phyloP scores from a whole-genome alignment of 805 yeast species.

The Ogataea zsoltii region DNA sequence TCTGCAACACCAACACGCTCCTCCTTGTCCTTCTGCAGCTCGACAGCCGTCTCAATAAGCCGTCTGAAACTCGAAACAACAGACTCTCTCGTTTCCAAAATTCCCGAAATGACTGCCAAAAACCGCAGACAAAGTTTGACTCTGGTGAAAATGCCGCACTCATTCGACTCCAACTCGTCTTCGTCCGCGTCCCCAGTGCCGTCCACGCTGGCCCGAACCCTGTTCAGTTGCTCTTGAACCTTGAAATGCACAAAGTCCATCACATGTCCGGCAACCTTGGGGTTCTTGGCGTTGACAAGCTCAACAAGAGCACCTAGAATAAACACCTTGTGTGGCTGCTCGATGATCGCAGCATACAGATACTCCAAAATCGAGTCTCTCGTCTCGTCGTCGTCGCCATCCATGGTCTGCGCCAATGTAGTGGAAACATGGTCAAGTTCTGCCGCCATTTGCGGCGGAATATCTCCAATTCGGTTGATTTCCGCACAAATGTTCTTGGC shows the following conservation, averaged over 20 bases:
- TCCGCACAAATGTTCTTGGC: constrained; percentile 51
- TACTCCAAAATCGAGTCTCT: constrained; percentile 61
- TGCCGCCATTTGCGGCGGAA: constrained; percentile 35
- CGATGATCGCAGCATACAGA: constrained; percentile 66
- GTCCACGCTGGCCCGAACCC: constrained; percentile 16
- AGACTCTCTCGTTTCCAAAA: constrained; percentile 49
- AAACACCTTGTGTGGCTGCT: constrained; percentile 89
- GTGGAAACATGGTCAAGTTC: constrained; percentile 66
- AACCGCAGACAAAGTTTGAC: constrained; percentile 72
- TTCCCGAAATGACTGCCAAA: constrained; percentile 63
- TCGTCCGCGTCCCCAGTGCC: constrained; percentile 14
- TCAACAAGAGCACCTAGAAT: constrained; percentile 68
- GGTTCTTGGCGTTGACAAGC: constrained; percentile 62
- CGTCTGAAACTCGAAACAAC: constrained; percentile 47
- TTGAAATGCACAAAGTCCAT: constrained; percentile 68
- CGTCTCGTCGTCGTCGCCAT: constrained; percentile 59
- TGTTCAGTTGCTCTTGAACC: constrained; percentile 55
- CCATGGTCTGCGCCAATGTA: constrained; percentile 66
- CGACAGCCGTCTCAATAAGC: constrained; percentile 56
- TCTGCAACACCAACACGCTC: constrained; percentile 63
- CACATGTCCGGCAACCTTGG: constrained; percentile 65
- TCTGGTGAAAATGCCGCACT: constrained; percentile 65
- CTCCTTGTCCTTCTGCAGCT: constrained; percentile 45
- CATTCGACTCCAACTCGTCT: constrained; percentile 28
- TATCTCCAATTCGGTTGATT: constrained; percentile 61